Percentiles rank a stretch among this genome's conserved stretches.
These are phyloP conservation scores for Boletus rubropictus DNA, from an alignment of 768 basidiomycete genomes.

Conservation along the genomic window DNA sequence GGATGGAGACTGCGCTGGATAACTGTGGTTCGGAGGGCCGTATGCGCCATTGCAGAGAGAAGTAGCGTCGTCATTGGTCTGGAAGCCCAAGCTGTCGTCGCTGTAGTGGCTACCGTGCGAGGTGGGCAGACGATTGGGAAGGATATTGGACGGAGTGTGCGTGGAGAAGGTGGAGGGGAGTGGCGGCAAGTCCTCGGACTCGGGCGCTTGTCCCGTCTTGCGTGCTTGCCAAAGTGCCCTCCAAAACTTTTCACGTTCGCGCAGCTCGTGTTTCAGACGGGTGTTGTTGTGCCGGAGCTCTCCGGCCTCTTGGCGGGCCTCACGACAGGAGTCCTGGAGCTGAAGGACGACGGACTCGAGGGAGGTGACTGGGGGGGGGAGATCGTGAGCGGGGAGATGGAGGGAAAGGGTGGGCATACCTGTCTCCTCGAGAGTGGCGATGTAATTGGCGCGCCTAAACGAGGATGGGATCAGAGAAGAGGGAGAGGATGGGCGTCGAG, in stretches of 20 bases:
- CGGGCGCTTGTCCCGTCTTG: conserved; percentile 49
- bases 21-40: conserved; percentile 34
- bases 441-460: conserved; percentile 68
- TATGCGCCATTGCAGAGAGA: conserved; percentile 43
- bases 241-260: conserved; percentile 74
- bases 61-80: conserved; percentile 42
- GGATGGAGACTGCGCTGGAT: conserved; percentile 46
- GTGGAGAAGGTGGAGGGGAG: conserved; percentile 41
- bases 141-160: conserved; percentile 29
- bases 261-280: conserved; percentile 56
- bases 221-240: conserved; percentile 60
- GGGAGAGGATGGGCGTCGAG: not conserved
- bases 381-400: conserved; percentile 13
- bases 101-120: conserved; percentile 32
- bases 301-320: conserved; percentile 54
- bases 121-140: conserved; percentile 36
- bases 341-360: conserved; percentile 80
- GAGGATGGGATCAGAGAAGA: conserved; percentile 20
- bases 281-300: conserved; percentile 62
- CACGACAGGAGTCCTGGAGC: conserved; percentile 75
- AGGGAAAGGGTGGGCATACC: conserved; percentile 31
- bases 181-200: conserved; percentile 47
- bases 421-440: conserved; percentile 82
- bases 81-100: conserved; percentile 45
- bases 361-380: conserved; percentile 56